phyloP scores from a whole-genome alignment of 345 rosid genomes.

The Pugionium dolabratum region DNA sequence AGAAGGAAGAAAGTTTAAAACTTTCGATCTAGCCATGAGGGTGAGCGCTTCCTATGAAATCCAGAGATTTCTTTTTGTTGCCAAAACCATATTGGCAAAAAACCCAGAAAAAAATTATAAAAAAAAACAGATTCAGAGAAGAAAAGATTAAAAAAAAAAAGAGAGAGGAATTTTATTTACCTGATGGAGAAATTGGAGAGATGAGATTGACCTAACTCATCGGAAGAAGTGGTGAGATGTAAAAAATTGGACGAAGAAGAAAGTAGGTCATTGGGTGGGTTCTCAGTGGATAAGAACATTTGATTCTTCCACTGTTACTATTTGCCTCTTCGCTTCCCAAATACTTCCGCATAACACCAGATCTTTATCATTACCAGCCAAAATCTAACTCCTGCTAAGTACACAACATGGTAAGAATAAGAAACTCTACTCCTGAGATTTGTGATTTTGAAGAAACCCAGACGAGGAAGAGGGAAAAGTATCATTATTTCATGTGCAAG shows the following conservation, averaged over 20 bases:
- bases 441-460: conserved; percentile 11
- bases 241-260: conserved; percentile 47
- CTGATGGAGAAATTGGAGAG: conserved; percentile 83
- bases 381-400: neutral
- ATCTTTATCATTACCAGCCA: conserved; percentile 28
- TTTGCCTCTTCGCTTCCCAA: conserved; percentile 46
- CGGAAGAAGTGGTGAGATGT: conserved; percentile 35
- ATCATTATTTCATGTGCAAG: conserved; percentile 62
- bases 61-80: conserved; percentile 10
- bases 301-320: conserved; percentile 56
- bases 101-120: conserved; percentile 4
- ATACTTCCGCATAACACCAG: conserved; percentile 62
- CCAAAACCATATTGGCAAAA: conserved; percentile 16
- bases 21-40: conserved; percentile 29
- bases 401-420: neutral
- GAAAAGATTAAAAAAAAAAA: neutral
- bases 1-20: conserved; percentile 26
- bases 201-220: conserved; percentile 39
- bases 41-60: conserved; percentile 23
- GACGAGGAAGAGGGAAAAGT: neutral
- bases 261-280: conserved; percentile 72
- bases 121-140: conserved; percentile 15
- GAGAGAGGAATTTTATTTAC: conserved; percentile 40
- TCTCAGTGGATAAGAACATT: conserved; percentile 81
- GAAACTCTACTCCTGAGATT: neutral